Base-by-base conservation (phyloP, 805 yeast genomes). In the Saccharomycopsis sp. region DNA sequence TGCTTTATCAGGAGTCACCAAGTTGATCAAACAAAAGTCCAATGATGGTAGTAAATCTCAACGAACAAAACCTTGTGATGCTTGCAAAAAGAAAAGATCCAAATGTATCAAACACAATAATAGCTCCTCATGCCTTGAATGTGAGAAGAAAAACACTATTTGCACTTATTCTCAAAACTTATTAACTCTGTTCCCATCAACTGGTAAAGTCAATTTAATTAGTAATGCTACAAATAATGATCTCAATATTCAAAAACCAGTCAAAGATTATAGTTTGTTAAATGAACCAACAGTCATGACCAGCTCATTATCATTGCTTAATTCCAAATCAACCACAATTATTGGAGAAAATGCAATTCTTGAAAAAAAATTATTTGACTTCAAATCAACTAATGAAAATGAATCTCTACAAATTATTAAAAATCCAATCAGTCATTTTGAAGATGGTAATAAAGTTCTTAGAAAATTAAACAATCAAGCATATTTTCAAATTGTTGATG, bases 261-360 rank as follows among this genome's bases (percentile, higher is more conserved):
- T 55, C 12, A 46, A 49, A 34, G 59, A 55, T 39, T 55, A 55
- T 41, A 55, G 54, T 39, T 45, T 49, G 15, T 51, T 52, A 19
- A 46, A 48, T 21, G 57, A 56, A 8, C 57, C 55, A 15, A 53
- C 58, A 5, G 52, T 52, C 3, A 48, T 55, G 55, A 48, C 50
- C 15, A 51, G 50, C 31, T 54, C 58, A 1, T 41, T 55, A 5
- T 52, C 59, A 1, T 37, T 55, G 12, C 52, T 54, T 39, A 53
- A 55, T 8, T 52, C 57, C 4, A 54, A 54, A 38, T 52, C 58
- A 1, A 43, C 58, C 8, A 52, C 49, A 18, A 41, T 53, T 23
- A 36, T 54, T 4, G 57, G 58, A 2, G 52, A 55, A 13, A 50
- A 51, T 6, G 51, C 55, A 1, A 42, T 41, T n/a, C 42, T 52